Evolutionary conservation across 208 protist genomes (phyloP).

Genomic region (Trypanosoma vivax): DNA sequence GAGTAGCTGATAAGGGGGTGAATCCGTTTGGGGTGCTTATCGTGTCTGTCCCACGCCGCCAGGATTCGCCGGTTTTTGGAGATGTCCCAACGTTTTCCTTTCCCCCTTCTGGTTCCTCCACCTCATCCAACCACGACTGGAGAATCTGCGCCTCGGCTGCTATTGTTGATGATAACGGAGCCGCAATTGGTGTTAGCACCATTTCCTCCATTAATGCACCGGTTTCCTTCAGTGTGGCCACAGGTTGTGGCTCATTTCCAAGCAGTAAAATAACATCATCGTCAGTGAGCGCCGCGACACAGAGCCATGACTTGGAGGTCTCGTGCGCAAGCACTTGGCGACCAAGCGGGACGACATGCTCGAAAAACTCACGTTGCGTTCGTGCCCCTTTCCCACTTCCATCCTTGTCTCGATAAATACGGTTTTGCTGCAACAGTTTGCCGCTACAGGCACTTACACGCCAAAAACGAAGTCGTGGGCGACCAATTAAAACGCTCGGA

Average conservation of each 20-base stretch:
- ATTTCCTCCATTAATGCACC: background rate
- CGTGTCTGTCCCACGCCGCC: background rate
- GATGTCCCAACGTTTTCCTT: background rate
- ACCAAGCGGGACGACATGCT: slow-evolving; percentile 39
- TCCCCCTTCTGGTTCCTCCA: slow-evolving; percentile 9
- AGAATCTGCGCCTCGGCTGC: slow-evolving; percentile 9
- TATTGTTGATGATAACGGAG: background rate
- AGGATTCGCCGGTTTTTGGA: background rate
- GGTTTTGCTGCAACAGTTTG: slow-evolving; percentile 24
- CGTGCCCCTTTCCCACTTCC: slow-evolving; percentile 18
- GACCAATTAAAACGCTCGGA: slow-evolving; percentile 30
- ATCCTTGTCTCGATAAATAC: slow-evolving; percentile 23
- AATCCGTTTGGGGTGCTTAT: background rate
- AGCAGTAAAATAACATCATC: slow-evolving; percentile 34
- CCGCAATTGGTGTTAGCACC: background rate
- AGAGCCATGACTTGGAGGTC: slow-evolving; percentile 25
- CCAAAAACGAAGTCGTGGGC: slow-evolving; percentile 38
- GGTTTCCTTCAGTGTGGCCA: background rate
- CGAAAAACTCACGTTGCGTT: slow-evolving; percentile 30
- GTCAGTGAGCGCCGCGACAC: slow-evolving; percentile 30
- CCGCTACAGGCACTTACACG: slow-evolving; percentile 32
- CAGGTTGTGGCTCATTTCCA: slow-evolving; percentile 11
- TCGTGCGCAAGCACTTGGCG: slow-evolving; percentile 19
- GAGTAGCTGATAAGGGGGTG: background rate
- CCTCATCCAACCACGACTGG: slow-evolving; percentile 42